Conservation (phyloP, 352 stramenopile species). For the Phytophthora colocasiae region DNA sequence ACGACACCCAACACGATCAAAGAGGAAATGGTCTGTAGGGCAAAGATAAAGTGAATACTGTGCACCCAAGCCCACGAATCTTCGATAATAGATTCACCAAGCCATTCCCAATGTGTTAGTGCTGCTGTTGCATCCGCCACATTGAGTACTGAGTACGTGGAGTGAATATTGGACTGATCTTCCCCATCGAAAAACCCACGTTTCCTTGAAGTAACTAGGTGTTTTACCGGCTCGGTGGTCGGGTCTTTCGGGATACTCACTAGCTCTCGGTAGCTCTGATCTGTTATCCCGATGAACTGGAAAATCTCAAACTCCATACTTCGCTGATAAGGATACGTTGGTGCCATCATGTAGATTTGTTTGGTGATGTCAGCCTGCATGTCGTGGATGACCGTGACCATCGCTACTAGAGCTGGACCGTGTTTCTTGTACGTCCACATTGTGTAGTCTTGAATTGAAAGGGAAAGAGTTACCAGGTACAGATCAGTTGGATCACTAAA, state of each 20-base stretch:
- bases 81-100: constrained; percentile 25
- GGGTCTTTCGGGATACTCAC: constrained; percentile 9
- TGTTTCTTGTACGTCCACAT: constrained; percentile 29
- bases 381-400: constrained; percentile 34
- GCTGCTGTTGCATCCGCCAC: constrained; percentile 2
- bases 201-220: constrained; percentile 30
- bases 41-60: constrained; percentile 41
- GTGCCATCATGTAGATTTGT: constrained; percentile 34
- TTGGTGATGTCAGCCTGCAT: constrained; percentile 22
- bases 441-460: constrained; percentile 41
- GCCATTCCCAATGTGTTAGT: constrained; percentile 19
- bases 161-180: constrained; percentile 38
- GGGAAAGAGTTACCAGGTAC: constrained; percentile 24
- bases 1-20: constrained; percentile 30
- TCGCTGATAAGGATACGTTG: constrained; percentile 40
- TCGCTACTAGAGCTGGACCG: constrained; percentile 33
- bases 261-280: constrained; percentile 27
- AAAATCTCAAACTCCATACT: constrained; percentile 40
- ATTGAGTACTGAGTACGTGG: constrained; percentile 27
- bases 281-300: constrained; percentile 24
- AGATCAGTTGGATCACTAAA: constrained; percentile 13
- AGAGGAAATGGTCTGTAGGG: constrained; percentile 29
- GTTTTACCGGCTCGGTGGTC: constrained; percentile 29
- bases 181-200: constrained; percentile 41
- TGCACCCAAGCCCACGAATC: constrained; percentile 52